Conservation (phyloP, 2,329 filamentous ascomycete genomes). For the Claviceps arundinis region DNA sequence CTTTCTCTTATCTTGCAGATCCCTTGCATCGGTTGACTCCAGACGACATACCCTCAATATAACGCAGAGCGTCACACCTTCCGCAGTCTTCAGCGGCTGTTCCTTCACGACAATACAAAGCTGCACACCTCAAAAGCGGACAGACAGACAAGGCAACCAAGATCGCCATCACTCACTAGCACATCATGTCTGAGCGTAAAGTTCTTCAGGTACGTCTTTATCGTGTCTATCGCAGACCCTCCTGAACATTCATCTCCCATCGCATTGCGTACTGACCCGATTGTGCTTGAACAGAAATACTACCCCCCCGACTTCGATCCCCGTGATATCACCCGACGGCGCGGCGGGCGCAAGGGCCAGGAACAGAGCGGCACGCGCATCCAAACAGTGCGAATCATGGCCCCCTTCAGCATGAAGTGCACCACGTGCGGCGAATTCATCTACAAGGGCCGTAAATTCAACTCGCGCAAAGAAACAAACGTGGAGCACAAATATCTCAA, state of each 20-base stretch:
- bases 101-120: not conserved
- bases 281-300: constrained; percentile 29
- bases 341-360: constrained; percentile 29
- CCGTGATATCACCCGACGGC: constrained; percentile 58
- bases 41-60: not conserved
- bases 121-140: not conserved
- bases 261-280: not conserved
- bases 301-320: constrained; percentile 82
- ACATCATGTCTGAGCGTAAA: constrained; percentile 73
- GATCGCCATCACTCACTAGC: constrained; percentile 1
- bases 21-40: not conserved
- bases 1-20: not conserved
- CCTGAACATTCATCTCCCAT: too few species aligned
- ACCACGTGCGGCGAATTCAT: constrained; percentile 58
- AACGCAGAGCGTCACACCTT: not conserved
- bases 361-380: constrained; percentile 57
- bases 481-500: constrained; percentile 77
- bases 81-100: not conserved
- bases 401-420: constrained; percentile 28
- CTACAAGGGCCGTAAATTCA: constrained; percentile 90
- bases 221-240: too few species aligned
- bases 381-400: constrained; percentile 80
- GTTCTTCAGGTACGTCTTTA: constrained; percentile 37
- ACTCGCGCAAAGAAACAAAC: constrained; percentile 83
- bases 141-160: not conserved